Conservation (phyloP, 225 moss, liverwort and hornwort species). For the Bryum argenteum region DNA sequence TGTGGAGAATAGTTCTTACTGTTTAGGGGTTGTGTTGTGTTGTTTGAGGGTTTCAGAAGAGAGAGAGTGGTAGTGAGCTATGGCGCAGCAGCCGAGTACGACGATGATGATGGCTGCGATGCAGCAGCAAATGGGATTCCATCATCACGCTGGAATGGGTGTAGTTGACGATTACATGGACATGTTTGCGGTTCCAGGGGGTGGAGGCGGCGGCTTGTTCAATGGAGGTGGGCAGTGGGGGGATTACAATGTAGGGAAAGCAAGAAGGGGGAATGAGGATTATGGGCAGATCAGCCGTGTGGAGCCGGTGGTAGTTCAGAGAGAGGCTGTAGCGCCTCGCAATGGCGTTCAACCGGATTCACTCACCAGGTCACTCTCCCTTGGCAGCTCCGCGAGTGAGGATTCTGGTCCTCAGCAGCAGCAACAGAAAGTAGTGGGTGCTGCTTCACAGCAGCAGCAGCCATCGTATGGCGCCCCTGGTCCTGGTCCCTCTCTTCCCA, state of each 20-base stretch:
- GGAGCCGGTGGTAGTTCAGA: conserved; percentile 26
- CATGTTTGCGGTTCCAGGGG: conserved; percentile 47
- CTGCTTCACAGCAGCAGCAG: conserved; percentile 56
- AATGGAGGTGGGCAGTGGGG: conserved; percentile 37
- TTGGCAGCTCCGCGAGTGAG: conserved; percentile 94
- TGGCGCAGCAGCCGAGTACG: conserved; percentile 61
- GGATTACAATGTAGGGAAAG: conserved; percentile 56
- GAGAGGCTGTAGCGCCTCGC: conserved; percentile 34
- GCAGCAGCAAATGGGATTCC: conserved; percentile 58
- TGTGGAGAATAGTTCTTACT: conserved; percentile 16
- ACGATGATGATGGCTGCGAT: conserved; percentile 63
- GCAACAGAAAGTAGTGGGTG: conserved; percentile 55
- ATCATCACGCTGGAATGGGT: conserved; percentile 37
- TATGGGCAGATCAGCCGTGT: conserved; percentile 51
- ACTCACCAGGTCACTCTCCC: conserved; percentile 76
- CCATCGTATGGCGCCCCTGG: conserved; percentile 39
- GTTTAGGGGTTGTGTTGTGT: conserved; percentile 13
- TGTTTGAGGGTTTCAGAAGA: background rate
- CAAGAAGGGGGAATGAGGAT: conserved; percentile 52
- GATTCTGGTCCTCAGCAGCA: conserved; percentile 83
- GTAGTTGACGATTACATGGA: conserved; percentile 60
- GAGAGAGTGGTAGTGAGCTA: background rate
- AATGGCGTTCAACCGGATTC: conserved; percentile 50
- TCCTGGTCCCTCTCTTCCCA: conserved; percentile 65
- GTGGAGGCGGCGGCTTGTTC: conserved; percentile 42